These are phyloP conservation scores for Solanum piurae DNA, from an alignment of 257 asterid genomes.

Conservation along the genomic window DNA sequence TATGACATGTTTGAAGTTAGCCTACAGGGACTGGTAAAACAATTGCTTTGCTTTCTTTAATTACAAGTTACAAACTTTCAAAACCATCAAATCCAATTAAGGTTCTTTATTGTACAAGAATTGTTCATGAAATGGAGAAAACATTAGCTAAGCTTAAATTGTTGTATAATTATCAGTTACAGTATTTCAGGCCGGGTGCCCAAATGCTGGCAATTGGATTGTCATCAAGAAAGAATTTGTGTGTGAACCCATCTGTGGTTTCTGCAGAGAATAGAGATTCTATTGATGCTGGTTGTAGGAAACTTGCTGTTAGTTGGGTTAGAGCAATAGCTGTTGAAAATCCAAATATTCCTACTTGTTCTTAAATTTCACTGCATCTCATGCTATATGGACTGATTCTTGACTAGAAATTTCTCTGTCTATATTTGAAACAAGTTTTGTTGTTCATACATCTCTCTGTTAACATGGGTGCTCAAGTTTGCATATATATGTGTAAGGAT, in stretches of 20 bases:
- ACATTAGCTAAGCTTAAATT: slow-evolving; percentile 80
- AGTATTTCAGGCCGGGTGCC: slow-evolving; percentile 57
- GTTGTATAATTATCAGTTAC: slow-evolving; percentile 64
- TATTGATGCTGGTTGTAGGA: slow-evolving; percentile 91
- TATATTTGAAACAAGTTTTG: not conserved
- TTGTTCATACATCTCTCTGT: not conserved
- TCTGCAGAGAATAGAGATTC: slow-evolving; percentile 92
- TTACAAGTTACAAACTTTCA: slow-evolving; percentile 74
- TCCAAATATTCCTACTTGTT: slow-evolving; percentile 62
- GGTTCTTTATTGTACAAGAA: slow-evolving; percentile 85
- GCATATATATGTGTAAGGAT: not conserved
- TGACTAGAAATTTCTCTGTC: not conserved
- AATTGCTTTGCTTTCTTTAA: slow-evolving; percentile 75
- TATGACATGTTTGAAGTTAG: not conserved
- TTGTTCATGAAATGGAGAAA: slow-evolving; percentile 99
- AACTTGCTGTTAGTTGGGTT: slow-evolving; percentile 93
- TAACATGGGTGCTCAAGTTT: not conserved
- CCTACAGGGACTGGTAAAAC: slow-evolving; percentile 98
- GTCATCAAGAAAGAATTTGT: slow-evolving; percentile 90
- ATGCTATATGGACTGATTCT: not conserved
- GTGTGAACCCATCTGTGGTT: slow-evolving; percentile 75
- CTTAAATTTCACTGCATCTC: not conserved
- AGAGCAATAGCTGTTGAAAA: slow-evolving; percentile 65
- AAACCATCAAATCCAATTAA: slow-evolving; percentile 69
- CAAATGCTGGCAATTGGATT: slow-evolving; percentile 71